A percentile compares a stretch with the other conserved stretches of the same genome.
Evolutionary conservation across 208 protist genomes (phyloP).

Genomic region (Trypanosoma avium): DNA sequence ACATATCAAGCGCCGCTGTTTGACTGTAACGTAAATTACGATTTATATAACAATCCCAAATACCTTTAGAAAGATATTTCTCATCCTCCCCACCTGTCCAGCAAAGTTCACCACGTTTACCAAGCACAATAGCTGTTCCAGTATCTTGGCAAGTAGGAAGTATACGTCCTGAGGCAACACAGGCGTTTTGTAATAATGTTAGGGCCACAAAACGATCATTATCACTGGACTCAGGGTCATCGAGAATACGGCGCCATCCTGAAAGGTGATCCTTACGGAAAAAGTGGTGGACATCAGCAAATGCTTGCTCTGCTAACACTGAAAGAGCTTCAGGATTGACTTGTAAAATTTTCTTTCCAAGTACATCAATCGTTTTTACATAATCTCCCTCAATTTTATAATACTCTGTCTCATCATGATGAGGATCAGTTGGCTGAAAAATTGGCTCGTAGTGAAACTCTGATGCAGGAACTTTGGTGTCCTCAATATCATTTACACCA

Average conservation of each 20-base stretch:
- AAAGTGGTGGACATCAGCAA: constrained; percentile 94
- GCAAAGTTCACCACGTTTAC: constrained; percentile 96
- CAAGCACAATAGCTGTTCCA: constrained; percentile 97
- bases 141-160: constrained; percentile 96
- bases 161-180: constrained; percentile 89
- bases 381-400: constrained; percentile 77
- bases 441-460: constrained; percentile 84
- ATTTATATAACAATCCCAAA: constrained; percentile 95
- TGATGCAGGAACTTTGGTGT: constrained; percentile 34
- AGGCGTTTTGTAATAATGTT: constrained; percentile 96
- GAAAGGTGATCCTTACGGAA: constrained; percentile 95
- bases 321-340: constrained; percentile 92
- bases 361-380: constrained; percentile 76
- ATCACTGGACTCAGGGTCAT: constrained; percentile 94
- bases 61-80: constrained; percentile 91
- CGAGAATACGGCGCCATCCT: constrained; percentile 93
- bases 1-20: constrained; percentile 96
- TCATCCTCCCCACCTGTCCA: constrained; percentile 97
- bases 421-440: constrained; percentile 79
- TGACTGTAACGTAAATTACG: constrained; percentile 97
- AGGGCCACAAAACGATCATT: constrained; percentile 97
- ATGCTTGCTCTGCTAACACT: constrained; percentile 83
- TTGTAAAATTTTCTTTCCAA: constrained; percentile 76
- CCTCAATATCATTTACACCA: constrained; percentile 74
- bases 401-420: constrained; percentile 84